A percentile compares a stretch with the other conserved stretches of the same genome.
These are phyloP conservation scores for Kuraishia cidri DNA, from an alignment of 805 yeast genomes.

Conservation along the genomic window DNA sequence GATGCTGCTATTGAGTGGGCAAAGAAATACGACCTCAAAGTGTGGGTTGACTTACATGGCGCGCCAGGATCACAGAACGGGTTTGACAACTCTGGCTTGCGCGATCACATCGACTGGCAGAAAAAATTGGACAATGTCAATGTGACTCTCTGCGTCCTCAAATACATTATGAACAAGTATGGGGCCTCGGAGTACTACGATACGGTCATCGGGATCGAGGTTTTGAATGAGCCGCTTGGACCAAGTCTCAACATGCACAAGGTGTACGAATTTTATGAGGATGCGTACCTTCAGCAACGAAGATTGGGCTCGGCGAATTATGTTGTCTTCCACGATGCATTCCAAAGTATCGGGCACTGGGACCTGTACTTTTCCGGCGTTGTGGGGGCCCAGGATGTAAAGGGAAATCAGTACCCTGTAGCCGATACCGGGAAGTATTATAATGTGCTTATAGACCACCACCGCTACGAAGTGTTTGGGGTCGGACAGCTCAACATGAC, in stretches of 20 bases:
- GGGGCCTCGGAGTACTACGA: constrained; percentile 53
- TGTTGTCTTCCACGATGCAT: constrained; percentile 78
- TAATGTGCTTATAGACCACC: constrained; percentile 70
- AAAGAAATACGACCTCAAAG: constrained; percentile 48
- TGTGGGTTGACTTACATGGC: constrained; percentile 91
- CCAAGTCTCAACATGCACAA: constrained; percentile 48
- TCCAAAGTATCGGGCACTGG: constrained; percentile 54
- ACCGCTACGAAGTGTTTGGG: constrained; percentile 82
- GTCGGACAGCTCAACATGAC: constrained; percentile 46
- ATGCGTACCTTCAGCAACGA: constrained; percentile 63
- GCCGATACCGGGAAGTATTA: background rate
- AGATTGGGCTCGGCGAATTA: constrained; percentile 40
- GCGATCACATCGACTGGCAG: constrained; percentile 56
- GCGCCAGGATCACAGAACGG: constrained; percentile 98
- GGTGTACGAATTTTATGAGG: constrained; percentile 48
- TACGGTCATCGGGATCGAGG: constrained; percentile 75
- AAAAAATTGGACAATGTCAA: too few relatives aligned
- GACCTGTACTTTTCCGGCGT: constrained; percentile 38
- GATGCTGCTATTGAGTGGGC: constrained; percentile 80
- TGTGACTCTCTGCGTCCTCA: constrained; percentile 50
- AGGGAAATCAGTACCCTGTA: too few relatives aligned
- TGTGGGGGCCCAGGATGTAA: constrained; percentile 13
- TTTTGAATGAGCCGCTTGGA: constrained; percentile 87
- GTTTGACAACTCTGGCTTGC: constrained; percentile 85
- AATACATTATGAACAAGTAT: constrained; percentile 50